Base-by-base conservation (phyloP, 768 basidiomycete genomes). In the Amanita polypyramis region DNA sequence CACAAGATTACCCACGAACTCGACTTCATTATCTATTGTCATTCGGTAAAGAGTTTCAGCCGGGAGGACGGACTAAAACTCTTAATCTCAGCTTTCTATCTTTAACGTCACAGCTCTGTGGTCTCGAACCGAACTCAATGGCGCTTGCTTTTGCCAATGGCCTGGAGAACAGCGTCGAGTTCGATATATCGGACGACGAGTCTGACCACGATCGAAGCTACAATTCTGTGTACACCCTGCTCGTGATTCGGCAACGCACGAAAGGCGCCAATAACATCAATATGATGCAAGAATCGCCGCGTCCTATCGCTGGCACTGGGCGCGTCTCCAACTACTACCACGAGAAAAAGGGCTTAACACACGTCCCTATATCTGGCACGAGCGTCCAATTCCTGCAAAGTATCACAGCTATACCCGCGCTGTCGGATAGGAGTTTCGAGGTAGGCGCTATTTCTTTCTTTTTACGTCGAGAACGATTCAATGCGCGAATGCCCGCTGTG, bases 391-490 rank as follows among this genome's bases (percentile, higher is more conserved):
- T 64, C 15, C 52, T 62, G 34, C 61, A 63, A 49, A 64, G 62
- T 23, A 64, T 63, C 33, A 63, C 59, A 20, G 62, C 60, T 27
- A 50, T 52, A 21, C 62, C 58, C 20, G 57, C 57, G 17, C 45
- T 58, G 34, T 38, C 52, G 17, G 50, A 55, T 43, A 46, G 27
- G 11, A 65, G 62, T 43, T 64, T 64, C 49, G 62, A 63, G 56
- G 62, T 61, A 19, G 12, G 54, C 14, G 2, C 41, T 4, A 6
- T 1, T 34, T 25, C 19, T 29, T 40, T 20, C 17, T 32, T 35
- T 40, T n/a, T n/a, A n/a, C n/a, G n/a, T n/a, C n/a, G n/a, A n/a
- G n/a, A n/a, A n/a, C n/a, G n/a, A n/a, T n/a, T n/a, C n/a, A n/a
- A n/a, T n/a, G n/a, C n/a, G n/a, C n/a, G n/a, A n/a, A n/a, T 9